Percentiles rank a stretch among this genome's conserved stretches.
phyloP scores from a whole-genome alignment of 2,329 filamentous ascomycete species.

The Colletotrichum eremochloae region DNA sequence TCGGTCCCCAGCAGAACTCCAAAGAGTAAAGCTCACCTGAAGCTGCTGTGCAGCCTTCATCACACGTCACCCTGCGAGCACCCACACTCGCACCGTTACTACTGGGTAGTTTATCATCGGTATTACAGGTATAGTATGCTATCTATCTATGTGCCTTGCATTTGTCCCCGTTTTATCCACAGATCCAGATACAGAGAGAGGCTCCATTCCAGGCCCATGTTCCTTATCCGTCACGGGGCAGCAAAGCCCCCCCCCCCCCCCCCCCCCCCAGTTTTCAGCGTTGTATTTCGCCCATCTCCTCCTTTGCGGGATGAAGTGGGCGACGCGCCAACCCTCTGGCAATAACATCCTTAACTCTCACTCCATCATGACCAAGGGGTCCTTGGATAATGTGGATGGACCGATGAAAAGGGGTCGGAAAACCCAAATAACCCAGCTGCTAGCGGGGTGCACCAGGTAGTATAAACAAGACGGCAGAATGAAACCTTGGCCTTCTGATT shows the following conservation, averaged over 20 bases:
- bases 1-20: constrained; percentile 8
- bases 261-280: constrained; percentile 18
- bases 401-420: background rate
- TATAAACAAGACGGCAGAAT: constrained; percentile 4
- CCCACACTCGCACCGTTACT: background rate
- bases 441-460: background rate
- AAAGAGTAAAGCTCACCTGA: constrained; percentile 22
- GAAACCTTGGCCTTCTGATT: constrained; percentile 23
- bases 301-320: constrained; percentile 33
- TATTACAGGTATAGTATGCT: background rate
- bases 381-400: constrained; percentile 17
- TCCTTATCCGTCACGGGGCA: background rate
- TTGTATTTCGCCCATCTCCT: constrained; percentile 24
- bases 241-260: too few species aligned
- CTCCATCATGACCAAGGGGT: constrained; percentile 12
- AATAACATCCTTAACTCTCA: constrained; percentile 32
- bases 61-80: background rate
- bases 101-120: background rate
- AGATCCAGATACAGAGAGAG: constrained; percentile 6
- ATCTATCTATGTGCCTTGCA: background rate
- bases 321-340: constrained; percentile 37
- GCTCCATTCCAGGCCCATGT: background rate
- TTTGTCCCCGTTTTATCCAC: constrained; percentile 8
- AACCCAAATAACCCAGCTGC: constrained; percentile 18
- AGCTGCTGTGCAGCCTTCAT: constrained; percentile 11